Base-by-base conservation (phyloP, 2,329 filamentous ascomycete species). In the Colletotrichum sp. region DNA sequence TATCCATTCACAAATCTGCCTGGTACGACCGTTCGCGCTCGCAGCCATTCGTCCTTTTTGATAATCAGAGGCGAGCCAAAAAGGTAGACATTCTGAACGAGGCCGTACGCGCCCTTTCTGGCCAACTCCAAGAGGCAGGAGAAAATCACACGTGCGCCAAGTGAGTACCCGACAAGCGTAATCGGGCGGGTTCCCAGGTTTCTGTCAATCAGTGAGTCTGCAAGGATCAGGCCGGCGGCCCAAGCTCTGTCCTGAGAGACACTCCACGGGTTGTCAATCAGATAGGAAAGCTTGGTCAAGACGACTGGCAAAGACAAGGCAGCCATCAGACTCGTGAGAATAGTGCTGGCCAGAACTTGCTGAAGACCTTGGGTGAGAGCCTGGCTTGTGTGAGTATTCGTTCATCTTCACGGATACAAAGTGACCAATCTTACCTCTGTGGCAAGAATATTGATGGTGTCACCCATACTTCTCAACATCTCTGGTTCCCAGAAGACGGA, bases 191-290 rank as follows among this genome's bases (percentile, higher is more conserved):
- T 95, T 18, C 97, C 97, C 24, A 99, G 89, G 82, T 98, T 98
- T 65, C 96, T 92, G 80, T 98, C 96, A 77, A 98, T 95, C 39
- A 99, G 88, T 0, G 96, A 98, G 84, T 99, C 97, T 3, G 97
- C 97, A 70, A 99, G 90, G 83, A 99, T 98, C 63, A 98, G 90
- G 5, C 97, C 97, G 9, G 96, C 95, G 72, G 95, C 90, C 81
- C 94, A 96, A 34, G 97, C 97, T 80, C 97, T 93, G 81, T 97
- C 95, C 66, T 98, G 91, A 2, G 97, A 99, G n/a, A 98, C 96
- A 30, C 94, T 95, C 97, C 97, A 99, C 0, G 97, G 97, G 82
- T 99, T 99, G 85, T 99, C 97, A 79, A 99, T 98, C 24, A 99
- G 90, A 82, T 99, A 99, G 1, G 96, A 93, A 12, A 99, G 91